Percentiles rank a stretch among this genome's conserved stretches.
phyloP scores from a whole-genome alignment of 140 eudicot genomes.

The Erigeron philadelphicus region DNA sequence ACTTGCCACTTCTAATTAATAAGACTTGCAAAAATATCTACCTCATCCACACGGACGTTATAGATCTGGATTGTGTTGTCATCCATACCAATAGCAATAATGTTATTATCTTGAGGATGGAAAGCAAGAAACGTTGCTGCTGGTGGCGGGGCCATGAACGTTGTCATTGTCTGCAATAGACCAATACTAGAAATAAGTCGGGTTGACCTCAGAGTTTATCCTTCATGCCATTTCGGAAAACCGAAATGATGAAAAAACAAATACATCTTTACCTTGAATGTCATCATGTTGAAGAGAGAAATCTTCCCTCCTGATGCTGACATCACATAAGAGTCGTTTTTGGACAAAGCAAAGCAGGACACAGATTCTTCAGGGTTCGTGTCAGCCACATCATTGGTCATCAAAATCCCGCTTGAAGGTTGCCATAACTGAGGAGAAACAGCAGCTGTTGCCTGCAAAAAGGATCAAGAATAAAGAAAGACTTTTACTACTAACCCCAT shows the following conservation, averaged over 20 bases:
- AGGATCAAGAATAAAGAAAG: neutral
- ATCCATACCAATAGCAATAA: slow-evolving; percentile 95
- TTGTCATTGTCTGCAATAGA: slow-evolving; percentile 75
- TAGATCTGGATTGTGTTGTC: slow-evolving; percentile 86
- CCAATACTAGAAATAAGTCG: slow-evolving; percentile 18
- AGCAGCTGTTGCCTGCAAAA: slow-evolving; percentile 67
- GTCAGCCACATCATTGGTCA: slow-evolving; percentile 85
- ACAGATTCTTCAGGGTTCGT: slow-evolving; percentile 78
- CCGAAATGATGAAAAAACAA: neutral
- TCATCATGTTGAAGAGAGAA: slow-evolving; percentile 94
- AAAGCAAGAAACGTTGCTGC: slow-evolving; percentile 95
- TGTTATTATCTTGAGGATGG: slow-evolving; percentile 93
- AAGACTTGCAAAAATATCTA: slow-evolving; percentile 21
- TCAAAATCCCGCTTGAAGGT: slow-evolving; percentile 89
- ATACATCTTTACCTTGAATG: slow-evolving; percentile 64
- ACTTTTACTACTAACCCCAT: neutral
- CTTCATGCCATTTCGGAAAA: neutral
- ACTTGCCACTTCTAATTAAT: neutral
- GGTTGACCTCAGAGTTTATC: neutral
- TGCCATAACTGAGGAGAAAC: slow-evolving; percentile 89
- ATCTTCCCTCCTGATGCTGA: slow-evolving; percentile 98
- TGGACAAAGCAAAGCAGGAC: slow-evolving; percentile 89
- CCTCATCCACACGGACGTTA: slow-evolving; percentile 95
- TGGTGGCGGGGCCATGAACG: slow-evolving; percentile 97
- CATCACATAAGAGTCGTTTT: slow-evolving; percentile 95